phyloP scores from a whole-genome alignment of 768 basidiomycete species.

The Lentinus tigrinus region DNA sequence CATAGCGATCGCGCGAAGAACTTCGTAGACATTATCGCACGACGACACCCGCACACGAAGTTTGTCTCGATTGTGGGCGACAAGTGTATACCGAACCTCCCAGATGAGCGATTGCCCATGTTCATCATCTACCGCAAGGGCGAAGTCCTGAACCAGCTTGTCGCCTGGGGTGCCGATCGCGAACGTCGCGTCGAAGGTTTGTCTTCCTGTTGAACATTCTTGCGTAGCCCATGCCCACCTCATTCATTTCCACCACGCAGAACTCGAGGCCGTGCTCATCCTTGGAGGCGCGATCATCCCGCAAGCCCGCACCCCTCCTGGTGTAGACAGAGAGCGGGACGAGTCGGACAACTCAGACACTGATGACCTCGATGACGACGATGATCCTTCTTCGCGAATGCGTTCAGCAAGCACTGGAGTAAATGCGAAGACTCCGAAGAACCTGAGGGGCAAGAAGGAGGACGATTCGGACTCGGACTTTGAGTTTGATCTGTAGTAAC shows the following conservation, averaged over 20 bases:
- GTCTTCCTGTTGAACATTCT: conserved; percentile 11
- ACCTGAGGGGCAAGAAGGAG: conserved; percentile 56
- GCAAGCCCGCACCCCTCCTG: conserved; percentile 43
- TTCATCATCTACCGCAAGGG: conserved; percentile 90
- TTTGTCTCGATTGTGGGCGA: conserved; percentile 94
- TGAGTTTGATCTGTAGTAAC: conserved; percentile 36
- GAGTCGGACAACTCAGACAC: conserved; percentile 48
- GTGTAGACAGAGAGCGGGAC: conserved; percentile 33
- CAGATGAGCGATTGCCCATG: conserved; percentile 88
- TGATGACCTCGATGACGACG: conserved; percentile 46
- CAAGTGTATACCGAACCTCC: conserved; percentile 95
- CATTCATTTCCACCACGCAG: conserved; percentile 33
- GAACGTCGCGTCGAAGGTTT: conserved; percentile 78
- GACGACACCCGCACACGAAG: conserved; percentile 87
- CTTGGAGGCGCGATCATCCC: conserved; percentile 64
- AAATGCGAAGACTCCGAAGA: conserved; percentile 52
- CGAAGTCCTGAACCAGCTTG: conserved; percentile 82
- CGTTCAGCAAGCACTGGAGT: conserved; percentile 58
- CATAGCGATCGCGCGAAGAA: conserved; percentile 74
- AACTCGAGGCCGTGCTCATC: conserved; percentile 70
- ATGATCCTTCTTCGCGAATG: conserved; percentile 53
- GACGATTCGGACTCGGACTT: conserved; percentile 79
- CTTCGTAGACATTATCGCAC: conserved; percentile 71
- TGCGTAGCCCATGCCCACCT: conserved; percentile 3
- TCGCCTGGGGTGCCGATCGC: conserved; percentile 79